Evolutionary conservation across 2,329 filamentous ascomycete genomes (phyloP).

Genomic region (Clonostachys byssicola): DNA sequence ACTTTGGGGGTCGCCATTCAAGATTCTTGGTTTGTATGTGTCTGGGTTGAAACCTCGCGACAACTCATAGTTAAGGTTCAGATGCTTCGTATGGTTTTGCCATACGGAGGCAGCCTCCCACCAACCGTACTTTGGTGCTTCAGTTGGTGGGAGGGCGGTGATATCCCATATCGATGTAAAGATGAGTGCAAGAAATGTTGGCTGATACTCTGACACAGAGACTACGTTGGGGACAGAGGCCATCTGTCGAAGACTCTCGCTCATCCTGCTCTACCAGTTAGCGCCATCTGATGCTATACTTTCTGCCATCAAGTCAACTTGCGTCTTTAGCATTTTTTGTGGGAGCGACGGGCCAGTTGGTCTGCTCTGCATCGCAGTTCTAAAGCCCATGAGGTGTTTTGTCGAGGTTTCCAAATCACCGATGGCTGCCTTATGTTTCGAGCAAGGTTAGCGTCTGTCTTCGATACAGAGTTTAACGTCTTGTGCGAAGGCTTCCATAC

Average conservation of each 20-base stretch:
- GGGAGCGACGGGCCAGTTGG: constrained; percentile 20
- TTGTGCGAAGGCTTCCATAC: constrained; percentile 14
- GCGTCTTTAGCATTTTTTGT: constrained; percentile 38
- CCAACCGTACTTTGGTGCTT: constrained; percentile 28
- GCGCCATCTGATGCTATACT: neutral
- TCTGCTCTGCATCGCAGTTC: constrained; percentile 2
- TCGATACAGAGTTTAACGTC: no score
- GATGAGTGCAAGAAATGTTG: constrained; percentile 37
- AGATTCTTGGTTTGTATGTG: constrained; percentile 23
- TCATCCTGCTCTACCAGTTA: constrained; percentile 23
- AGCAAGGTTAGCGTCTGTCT: neutral
- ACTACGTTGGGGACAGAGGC: constrained; percentile 23
- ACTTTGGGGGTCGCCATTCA: constrained; percentile 26
- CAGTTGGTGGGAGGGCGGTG: constrained; percentile 22
- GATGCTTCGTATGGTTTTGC: constrained; percentile 26
- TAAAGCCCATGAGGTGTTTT: constrained; percentile 23
- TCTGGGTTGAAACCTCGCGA: constrained; percentile 22
- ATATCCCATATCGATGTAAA: constrained; percentile 37
- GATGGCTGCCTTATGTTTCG: constrained; percentile 27
- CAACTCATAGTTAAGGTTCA: constrained; percentile 29
- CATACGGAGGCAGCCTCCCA: constrained; percentile 28
- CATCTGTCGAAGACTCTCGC: constrained; percentile 28
- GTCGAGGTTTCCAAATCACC: constrained; percentile 36
- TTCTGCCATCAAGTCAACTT: constrained; percentile 6
- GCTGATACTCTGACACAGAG: constrained; percentile 35